phyloP scores from a whole-genome alignment of 441 rosid species.

The Pelargonium citronellum region DNA sequence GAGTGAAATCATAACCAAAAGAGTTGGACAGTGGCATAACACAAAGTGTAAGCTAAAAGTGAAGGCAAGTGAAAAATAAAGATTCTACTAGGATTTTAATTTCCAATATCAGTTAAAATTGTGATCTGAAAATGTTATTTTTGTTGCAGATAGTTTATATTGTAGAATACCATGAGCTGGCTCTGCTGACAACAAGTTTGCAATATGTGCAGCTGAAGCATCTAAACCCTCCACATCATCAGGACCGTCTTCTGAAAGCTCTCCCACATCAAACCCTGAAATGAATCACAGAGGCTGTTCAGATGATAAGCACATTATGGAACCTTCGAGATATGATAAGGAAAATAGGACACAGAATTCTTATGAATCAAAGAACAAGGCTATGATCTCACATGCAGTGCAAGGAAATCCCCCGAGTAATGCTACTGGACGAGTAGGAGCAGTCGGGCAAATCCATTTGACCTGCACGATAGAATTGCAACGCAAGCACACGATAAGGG shows the following conservation, averaged over 20 bases:
- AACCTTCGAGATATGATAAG: neutral
- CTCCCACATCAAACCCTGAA: conserved; percentile 88
- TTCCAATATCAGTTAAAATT: neutral
- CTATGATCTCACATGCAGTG: conserved; percentile 65
- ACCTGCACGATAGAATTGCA: conserved; percentile 41
- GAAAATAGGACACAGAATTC: neutral
- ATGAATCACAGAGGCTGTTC: conserved; percentile 18
- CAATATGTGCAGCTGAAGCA: conserved; percentile 83
- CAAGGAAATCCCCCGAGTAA: conserved; percentile 86
- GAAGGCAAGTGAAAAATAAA: neutral
- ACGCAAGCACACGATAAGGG: neutral
- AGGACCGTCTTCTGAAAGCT: conserved; percentile 65
- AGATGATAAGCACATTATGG: conserved; percentile 11
- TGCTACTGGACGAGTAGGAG: conserved; percentile 76
- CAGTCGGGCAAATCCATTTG: conserved; percentile 97
- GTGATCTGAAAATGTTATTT: neutral
- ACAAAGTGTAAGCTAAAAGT: neutral
- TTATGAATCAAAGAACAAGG: conserved; percentile 2
- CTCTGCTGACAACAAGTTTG: conserved; percentile 75
- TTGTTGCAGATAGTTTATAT: conserved; percentile 4
- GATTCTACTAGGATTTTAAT: neutral
- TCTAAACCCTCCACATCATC: conserved; percentile 86
- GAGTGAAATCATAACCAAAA: neutral
- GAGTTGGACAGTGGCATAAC: too few relatives aligned
- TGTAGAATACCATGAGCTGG: conserved; percentile 73